Evolutionary conservation across 805 yeast species (phyloP).

Genomic region (Candida maris): DNA sequence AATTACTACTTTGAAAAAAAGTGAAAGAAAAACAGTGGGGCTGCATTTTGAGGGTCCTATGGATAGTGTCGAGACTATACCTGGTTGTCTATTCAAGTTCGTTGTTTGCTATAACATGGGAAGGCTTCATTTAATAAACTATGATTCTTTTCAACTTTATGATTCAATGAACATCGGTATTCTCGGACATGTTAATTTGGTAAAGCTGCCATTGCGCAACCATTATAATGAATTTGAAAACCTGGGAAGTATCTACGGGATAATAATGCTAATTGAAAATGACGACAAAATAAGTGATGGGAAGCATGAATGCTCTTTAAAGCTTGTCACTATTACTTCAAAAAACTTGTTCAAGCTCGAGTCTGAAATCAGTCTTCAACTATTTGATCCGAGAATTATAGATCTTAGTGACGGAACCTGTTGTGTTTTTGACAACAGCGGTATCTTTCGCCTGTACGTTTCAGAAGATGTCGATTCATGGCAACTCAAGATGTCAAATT

Average conservation of each 20-base stretch:
- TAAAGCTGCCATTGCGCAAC: conserved; percentile 1
- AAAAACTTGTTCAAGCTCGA: background rate
- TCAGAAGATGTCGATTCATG: background rate
- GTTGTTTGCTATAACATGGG: conserved; percentile 1
- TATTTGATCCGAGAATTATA: background rate
- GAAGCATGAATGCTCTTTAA: background rate
- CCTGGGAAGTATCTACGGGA: conserved; percentile 1
- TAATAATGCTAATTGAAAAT: conserved; percentile 1
- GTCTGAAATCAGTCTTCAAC: background rate
- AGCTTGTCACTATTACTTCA: background rate
- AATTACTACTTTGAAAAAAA: background rate
- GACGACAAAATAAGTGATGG: background rate
- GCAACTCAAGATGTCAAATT: background rate
- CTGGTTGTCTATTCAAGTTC: conserved; percentile 3
- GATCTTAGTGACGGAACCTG: background rate
- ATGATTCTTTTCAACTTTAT: background rate
- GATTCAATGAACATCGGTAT: background rate
- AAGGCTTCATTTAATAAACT: conserved; percentile 1
- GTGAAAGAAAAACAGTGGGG: background rate
- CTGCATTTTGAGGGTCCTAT: conserved; percentile 7
- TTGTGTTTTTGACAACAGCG: background rate
- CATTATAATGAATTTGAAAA: conserved; percentile 1
- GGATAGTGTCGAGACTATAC: background rate
- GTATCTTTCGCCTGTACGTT: background rate
- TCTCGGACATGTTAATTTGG: background rate